Percentiles rank a stretch among this genome's conserved stretches.
Conservation (phyloP, 768 basidiomycete species). For the Tylopilus subfusipes region DNA sequence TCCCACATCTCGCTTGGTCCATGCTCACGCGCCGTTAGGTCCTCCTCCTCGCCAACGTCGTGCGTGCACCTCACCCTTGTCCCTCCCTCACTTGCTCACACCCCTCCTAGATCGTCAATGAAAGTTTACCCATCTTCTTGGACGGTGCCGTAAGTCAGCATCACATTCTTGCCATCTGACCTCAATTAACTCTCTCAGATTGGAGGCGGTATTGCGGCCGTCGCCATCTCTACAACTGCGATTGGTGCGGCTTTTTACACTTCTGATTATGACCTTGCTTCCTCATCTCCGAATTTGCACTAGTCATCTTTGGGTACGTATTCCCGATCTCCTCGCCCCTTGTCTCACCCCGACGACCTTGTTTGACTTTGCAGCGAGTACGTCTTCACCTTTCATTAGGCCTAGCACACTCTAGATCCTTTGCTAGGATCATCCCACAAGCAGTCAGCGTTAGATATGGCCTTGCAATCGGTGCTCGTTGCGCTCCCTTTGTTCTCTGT, state of each 20-base stretch:
- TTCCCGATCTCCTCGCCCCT: neutral
- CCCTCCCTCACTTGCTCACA: neutral
- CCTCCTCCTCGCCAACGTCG: constrained; percentile 84
- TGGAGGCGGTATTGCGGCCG: constrained; percentile 71
- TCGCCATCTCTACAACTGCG: constrained; percentile 70
- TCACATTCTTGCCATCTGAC: constrained; percentile 53
- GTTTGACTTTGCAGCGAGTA: constrained; percentile 35
- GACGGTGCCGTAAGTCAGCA: constrained; percentile 61
- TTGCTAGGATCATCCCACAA: constrained; percentile 60
- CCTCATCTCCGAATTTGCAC: neutral
- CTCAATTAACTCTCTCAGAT: constrained; percentile 44
- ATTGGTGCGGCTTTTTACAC: constrained; percentile 35
- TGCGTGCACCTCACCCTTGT: constrained; percentile 33
- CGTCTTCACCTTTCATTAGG: constrained; percentile 5
- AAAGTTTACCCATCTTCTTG: constrained; percentile 79
- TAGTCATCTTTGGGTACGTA: constrained; percentile 80
- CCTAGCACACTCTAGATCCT: neutral
- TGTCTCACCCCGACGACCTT: neutral
- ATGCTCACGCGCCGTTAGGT: constrained; percentile 45
- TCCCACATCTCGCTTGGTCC: neutral
- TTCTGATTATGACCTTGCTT: neutral
- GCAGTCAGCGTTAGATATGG: constrained; percentile 78
- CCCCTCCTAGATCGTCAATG: constrained; percentile 69
- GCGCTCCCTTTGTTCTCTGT: constrained; percentile 67
- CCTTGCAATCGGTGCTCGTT: constrained; percentile 72